Conservation (phyloP, 1,139 yeast species). For the Candida glucosophila region DNA sequence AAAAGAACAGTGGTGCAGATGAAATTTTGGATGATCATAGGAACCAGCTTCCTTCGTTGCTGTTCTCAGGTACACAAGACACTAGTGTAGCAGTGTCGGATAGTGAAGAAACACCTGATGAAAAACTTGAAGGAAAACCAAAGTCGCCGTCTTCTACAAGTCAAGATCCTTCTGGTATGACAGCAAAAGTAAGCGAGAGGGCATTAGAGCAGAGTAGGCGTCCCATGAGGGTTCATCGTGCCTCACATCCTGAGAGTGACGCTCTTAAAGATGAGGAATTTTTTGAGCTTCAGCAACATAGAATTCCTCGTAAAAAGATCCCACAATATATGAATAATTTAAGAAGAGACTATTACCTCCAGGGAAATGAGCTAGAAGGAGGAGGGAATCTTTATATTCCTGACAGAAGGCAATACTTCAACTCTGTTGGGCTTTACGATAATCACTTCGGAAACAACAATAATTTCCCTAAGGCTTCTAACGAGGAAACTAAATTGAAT, state of each 20-base stretch:
- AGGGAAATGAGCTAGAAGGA: conserved; percentile 18
- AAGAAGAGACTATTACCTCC: conserved; percentile 17
- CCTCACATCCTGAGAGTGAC: conserved; percentile 1
- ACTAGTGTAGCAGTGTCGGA: conserved; percentile 1
- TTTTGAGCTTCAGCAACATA: conserved; percentile 2
- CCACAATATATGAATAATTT: conserved; percentile 7
- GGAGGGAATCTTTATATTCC: too few species aligned
- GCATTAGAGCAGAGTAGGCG: background rate
- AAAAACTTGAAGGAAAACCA: background rate
- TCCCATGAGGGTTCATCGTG: conserved; percentile 1
- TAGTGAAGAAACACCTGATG: background rate
- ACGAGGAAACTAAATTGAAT: too few species aligned
- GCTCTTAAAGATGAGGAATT: background rate
- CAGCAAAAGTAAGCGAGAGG: conserved; percentile 1
- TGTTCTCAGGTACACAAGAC: conserved; percentile 11
- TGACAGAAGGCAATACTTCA: too few species aligned
- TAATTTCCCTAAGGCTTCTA: too few species aligned
- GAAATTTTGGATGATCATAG: conserved; percentile 51
- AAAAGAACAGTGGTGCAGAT: conserved; percentile 32
- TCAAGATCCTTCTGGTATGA: conserved; percentile 2
- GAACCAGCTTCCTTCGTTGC: conserved; percentile 38
- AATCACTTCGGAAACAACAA: too few species aligned
- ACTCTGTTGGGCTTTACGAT: too few species aligned
- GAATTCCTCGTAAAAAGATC: conserved; percentile 3
- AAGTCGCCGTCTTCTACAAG: conserved; percentile 1